Conservation (phyloP, 495 filamentous ascomycete species). For the Hyaloscypha variabilis region DNA sequence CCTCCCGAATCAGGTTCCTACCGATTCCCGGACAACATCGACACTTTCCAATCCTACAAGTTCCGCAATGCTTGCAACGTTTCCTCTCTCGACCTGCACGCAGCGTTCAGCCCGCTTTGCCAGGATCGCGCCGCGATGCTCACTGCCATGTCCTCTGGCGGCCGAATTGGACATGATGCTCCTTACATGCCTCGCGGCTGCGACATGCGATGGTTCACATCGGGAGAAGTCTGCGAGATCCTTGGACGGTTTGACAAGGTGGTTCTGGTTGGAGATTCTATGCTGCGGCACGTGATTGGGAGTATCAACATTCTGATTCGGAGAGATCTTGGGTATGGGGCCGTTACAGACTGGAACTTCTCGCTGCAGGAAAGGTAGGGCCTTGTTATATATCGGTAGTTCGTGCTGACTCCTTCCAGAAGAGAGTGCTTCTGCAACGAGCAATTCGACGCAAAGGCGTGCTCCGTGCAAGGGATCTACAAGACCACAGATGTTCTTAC, state of each 20-base stretch:
- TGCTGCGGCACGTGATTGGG: slow-evolving; percentile 56
- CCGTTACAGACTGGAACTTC: slow-evolving; percentile 58
- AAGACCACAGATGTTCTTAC: slow-evolving; percentile 51
- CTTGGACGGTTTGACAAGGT: slow-evolving; percentile 50
- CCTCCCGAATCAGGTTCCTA: slow-evolving; percentile 39
- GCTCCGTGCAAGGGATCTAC: slow-evolving; percentile 56
- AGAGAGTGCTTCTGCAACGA: slow-evolving; percentile 54
- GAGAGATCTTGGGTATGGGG: slow-evolving; percentile 54
- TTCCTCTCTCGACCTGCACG: slow-evolving; percentile 51
- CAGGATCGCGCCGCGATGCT: slow-evolving; percentile 42
- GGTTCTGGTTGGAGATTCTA: slow-evolving; percentile 53
- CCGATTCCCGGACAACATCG: slow-evolving; percentile 39
- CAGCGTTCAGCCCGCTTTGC: slow-evolving; percentile 48
- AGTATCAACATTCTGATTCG: slow-evolving; percentile 53
- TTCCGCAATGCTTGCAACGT: slow-evolving; percentile 47
- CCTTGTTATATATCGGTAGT: not conserved
- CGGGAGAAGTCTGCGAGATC: slow-evolving; percentile 52
- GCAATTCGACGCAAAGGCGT: slow-evolving; percentile 55
- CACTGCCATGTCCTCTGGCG: slow-evolving; percentile 52
- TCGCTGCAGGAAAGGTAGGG: slow-evolving; percentile 47
- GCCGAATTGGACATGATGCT: slow-evolving; percentile 51
- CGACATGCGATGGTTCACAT: slow-evolving; percentile 52
- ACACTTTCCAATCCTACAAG: slow-evolving; percentile 42
- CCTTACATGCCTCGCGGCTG: slow-evolving; percentile 52
- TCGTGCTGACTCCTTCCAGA: slow-evolving; percentile 32